phyloP scores from a whole-genome alignment of 2,329 filamentous ascomycete genomes.

The Colletotrichum plurivorum region DNA sequence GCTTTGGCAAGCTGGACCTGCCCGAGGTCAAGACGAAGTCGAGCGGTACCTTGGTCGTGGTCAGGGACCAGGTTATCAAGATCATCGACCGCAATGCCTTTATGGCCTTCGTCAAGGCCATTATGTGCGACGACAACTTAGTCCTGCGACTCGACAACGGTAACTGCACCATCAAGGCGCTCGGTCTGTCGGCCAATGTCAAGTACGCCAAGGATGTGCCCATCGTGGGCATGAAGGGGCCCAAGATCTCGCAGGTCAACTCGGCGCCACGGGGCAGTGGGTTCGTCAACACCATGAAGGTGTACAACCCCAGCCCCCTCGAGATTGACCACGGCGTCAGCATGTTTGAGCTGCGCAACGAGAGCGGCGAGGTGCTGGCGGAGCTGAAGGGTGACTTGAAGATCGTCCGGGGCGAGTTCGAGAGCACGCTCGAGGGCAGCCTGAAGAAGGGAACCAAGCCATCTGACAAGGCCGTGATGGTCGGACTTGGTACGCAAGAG shows the following conservation, averaged over 20 bases:
- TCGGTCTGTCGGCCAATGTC: constrained; percentile 45
- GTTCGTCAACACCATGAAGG: constrained; percentile 43
- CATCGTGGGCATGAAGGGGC: constrained; percentile 47
- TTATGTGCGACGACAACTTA: constrained; percentile 47
- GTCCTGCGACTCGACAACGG: constrained; percentile 48
- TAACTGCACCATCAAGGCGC: constrained; percentile 45
- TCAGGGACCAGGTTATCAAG: constrained; percentile 46
- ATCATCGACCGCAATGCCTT: constrained; percentile 49
- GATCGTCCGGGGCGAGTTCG: constrained; percentile 46
- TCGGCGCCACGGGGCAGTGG: constrained; percentile 41
- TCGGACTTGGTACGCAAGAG: constrained; percentile 45
- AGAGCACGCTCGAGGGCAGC: constrained; percentile 47
- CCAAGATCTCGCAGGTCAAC: constrained; percentile 42
- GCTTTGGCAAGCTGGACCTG: constrained; percentile 49
- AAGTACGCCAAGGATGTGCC: constrained; percentile 48
- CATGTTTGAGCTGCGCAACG: constrained; percentile 50
- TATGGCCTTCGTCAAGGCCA: constrained; percentile 48
- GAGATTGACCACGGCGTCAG: constrained; percentile 50
- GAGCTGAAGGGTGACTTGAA: constrained; percentile 48
- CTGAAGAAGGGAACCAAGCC: constrained; percentile 34
- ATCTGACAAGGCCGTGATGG: constrained; percentile 43
- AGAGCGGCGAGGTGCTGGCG: constrained; percentile 45
- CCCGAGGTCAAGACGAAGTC: constrained; percentile 48
- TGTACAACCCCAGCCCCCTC: constrained; percentile 49
- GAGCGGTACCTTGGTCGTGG: constrained; percentile 46